These are phyloP conservation scores for Lachancea fermentati DNA, from an alignment of 805 yeast species.

Conservation along the genomic window DNA sequence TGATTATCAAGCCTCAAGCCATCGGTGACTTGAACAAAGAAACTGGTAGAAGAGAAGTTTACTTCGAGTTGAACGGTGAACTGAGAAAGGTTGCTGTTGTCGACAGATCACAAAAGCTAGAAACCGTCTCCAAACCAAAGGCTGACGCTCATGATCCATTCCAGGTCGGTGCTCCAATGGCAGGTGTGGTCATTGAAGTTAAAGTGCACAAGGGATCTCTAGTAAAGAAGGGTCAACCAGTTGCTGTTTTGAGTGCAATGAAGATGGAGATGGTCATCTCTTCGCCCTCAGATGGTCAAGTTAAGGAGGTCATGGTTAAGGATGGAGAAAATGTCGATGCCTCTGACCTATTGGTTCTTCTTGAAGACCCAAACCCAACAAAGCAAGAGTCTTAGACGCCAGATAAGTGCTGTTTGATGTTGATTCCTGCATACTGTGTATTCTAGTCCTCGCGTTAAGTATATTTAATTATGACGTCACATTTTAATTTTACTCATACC, in stretches of 20 bases:
- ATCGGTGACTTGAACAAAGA: conserved; percentile 80
- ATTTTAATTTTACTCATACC: too few species aligned
- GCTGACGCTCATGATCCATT: conserved; percentile 83
- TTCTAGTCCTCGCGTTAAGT: background rate
- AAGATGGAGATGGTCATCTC: conserved; percentile 99
- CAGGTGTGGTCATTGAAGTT: conserved; percentile 95
- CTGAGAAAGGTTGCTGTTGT: conserved; percentile 90
- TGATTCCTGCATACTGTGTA: background rate
- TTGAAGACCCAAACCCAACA: conserved; percentile 32
- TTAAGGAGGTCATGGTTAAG: conserved; percentile 68
- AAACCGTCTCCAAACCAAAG: conserved; percentile 80
- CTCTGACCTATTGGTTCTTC: conserved; percentile 71
- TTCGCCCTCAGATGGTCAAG: conserved; percentile 83
- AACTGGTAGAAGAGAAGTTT: conserved; percentile 92
- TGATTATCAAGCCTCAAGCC: conserved; percentile 87
- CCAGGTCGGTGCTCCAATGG: conserved; percentile 98
- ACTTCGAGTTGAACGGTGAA: conserved; percentile 98
- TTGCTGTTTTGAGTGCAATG: conserved; percentile 95
- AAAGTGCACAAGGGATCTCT: conserved; percentile 82
- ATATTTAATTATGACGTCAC: background rate
- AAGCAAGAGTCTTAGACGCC: background rate
- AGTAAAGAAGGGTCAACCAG: conserved; percentile 94
- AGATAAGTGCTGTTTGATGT: background rate
- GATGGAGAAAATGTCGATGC: conserved; percentile 97
- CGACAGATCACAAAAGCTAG: conserved; percentile 82